Percentiles rank a stretch among this genome's conserved stretches.
phyloP scores from a whole-genome alignment of 192 early-diverging fungal genomes.

The Radiomyces spectabilis region DNA sequence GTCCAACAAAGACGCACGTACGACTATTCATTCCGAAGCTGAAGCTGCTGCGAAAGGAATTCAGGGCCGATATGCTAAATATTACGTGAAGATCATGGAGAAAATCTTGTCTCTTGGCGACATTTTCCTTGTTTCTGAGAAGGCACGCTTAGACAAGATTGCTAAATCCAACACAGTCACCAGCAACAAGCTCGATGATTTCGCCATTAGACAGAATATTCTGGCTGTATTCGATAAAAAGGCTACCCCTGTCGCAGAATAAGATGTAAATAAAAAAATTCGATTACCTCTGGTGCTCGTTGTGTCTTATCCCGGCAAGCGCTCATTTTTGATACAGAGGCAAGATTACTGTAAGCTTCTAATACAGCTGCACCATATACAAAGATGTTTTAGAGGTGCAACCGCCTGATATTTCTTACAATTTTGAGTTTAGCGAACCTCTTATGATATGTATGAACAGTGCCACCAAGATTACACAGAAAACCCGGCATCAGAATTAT shows the following conservation, averaged over 20 bases:
- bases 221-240: slow-evolving; percentile 38
- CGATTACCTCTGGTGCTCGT: no score
- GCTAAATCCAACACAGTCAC: slow-evolving; percentile 59
- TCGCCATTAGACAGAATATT: slow-evolving; percentile 84
- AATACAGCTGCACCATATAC: no score
- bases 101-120: slow-evolving; percentile 64
- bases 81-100: slow-evolving; percentile 91
- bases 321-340: no score
- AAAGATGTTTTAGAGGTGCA: no score
- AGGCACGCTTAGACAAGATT: slow-evolving; percentile 75
- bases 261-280: no score
- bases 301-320: no score
- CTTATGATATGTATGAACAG: no score
- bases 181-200: slow-evolving; percentile 71
- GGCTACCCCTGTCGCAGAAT: slow-evolving; percentile 6
- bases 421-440: no score
- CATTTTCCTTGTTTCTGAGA: slow-evolving; percentile 68
- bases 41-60: slow-evolving; percentile 32
- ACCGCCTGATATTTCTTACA: no score
- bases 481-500: no score
- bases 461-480: no score
- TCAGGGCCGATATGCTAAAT: slow-evolving; percentile 56
- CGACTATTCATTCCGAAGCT: slow-evolving; percentile 22
- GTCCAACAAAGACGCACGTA: background rate
- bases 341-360: no score